Base-by-base conservation (phyloP, 345 rosid genomes). In the Heritiera littoralis region DNA sequence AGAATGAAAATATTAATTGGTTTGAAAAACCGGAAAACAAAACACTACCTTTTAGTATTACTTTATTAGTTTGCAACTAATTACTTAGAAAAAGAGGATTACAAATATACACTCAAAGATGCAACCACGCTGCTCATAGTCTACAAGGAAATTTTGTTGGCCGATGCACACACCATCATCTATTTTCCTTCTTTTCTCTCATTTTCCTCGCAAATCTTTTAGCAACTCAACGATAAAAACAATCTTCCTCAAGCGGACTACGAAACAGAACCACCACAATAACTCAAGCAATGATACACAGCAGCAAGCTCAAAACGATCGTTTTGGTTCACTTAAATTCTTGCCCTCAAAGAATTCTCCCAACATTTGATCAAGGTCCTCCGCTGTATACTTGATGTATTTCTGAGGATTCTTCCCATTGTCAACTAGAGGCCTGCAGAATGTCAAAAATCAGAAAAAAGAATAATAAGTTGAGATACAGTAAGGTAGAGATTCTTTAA, bases 261-360 rank as follows among this genome's bases (percentile, higher is more conserved):
- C 58, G 23, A 48, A 64, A 17, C 71, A 49, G 32, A 32, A 73
- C 30, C 66, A 72, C 23, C 23, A 48, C 54, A 17, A n/a, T 7
- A 2, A 71, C 51, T 71, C 41, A 51, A 49, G 23, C 46, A 72
- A 52, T 9, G 15, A 72, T 72, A 9, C 32, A 17, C 75, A 38
- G 52, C 9, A 35, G 38, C 38, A 35, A 35, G 38, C 38, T 32
- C 45, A 32, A 61, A 80, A 74, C 86, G 88, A 92, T 41, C 98
- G 88, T 82, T 86, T 89, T 9, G 90, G 88, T 76, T 96, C 99
- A 77, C 80, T 91, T 81, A 83, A 77, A 49, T 86, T 89, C 88
- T 90, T 94, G 72, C 97, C 98, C 81, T 96, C 99, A 38, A 96
- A 96, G 82, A 96, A 94, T 79, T 96, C 98, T 13, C 95, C 92